Evolutionary conservation across 768 basidiomycete genomes (phyloP), one percentile per base, ranked within the genome.

Genomic region (Mycena polygramma): DNA sequence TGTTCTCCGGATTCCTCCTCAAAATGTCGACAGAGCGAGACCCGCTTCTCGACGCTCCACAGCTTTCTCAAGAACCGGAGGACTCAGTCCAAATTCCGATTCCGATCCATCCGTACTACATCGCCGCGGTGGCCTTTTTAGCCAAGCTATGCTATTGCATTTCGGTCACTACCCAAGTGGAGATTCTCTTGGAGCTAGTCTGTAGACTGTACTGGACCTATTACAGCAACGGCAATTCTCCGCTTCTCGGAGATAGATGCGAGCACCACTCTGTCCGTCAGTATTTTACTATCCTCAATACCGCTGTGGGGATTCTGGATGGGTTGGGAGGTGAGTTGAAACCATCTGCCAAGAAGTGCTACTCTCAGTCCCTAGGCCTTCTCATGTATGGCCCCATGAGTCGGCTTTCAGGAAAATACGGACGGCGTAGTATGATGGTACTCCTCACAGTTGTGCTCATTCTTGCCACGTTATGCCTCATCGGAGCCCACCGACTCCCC

Each of bases 321-420:
- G 30, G 62, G 26, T 26, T 36, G 41, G 62, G 37, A 26, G 62
- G 62, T 54, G 11, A 7, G 36, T 43, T 8, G 41, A 41, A 41
- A 41, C 20, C 26, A 41, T 20, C 9, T 43, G 19, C 11, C 7
- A 10, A 15, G 2, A 14, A 17, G 20, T 45, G 8, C 43, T 13
- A 24, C 17, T 43, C 39, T 24, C 43, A 39, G 20, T 43, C 17
- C 5, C 19, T 20, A 63, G 62, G 62, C n/a, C 37, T 63, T 17
- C 5, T 53, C 62, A 63, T 63, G 52, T 63, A 43, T 45, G 39
- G 46, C 0, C 51, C 62, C 9, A 63, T 63, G 62, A 63, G 62
- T 37, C 62, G 62, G 2, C 41, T 53, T 17, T 63, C 62, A 2
- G 62, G 62, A 8, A 53, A 35, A 63, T 63, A 63, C 20, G 62